Percentiles rank a stretch among this genome's conserved stretches.
Conservation (phyloP, 768 basidiomycete genomes). For the Xanthoconium stramineum region DNA sequence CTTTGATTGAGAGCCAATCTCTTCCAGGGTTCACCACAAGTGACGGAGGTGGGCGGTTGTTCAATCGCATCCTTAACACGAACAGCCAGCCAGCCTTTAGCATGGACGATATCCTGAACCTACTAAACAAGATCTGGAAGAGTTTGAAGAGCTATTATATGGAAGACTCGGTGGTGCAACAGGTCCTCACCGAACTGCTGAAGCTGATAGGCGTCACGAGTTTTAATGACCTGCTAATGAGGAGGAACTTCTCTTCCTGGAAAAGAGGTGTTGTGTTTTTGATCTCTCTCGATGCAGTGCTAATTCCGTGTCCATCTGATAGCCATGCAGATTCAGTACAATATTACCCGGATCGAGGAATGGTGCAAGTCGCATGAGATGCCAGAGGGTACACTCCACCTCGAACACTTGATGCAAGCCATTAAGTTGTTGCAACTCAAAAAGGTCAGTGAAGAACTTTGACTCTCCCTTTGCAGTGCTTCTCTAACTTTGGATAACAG, state of each 20-base stretch:
- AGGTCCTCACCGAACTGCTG: slow-evolving; percentile 90
- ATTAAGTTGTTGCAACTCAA: slow-evolving; percentile 97
- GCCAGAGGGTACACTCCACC: slow-evolving; percentile 96
- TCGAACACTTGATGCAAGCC: slow-evolving; percentile 99
- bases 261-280: slow-evolving; percentile 73
- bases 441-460: slow-evolving; percentile 57
- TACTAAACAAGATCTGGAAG: slow-evolving; percentile 98
- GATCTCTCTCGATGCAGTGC: neutral
- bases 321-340: slow-evolving; percentile 99
- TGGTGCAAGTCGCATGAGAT: slow-evolving; percentile 99
- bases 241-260: slow-evolving; percentile 99
- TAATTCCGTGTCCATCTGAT: slow-evolving; percentile 3
- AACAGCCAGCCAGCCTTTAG: slow-evolving; percentile 87
- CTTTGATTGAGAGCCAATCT: slow-evolving; percentile 95
- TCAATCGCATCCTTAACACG: slow-evolving; percentile 87
- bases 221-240: slow-evolving; percentile 98
- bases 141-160: slow-evolving; percentile 97
- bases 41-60: slow-evolving; percentile 89
- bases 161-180: slow-evolving; percentile 95
- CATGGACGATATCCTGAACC: slow-evolving; percentile 97
- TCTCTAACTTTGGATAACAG: slow-evolving; percentile 36
- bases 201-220: slow-evolving; percentile 95
- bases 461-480: slow-evolving; percentile 3
- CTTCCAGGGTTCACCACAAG: slow-evolving; percentile 96
- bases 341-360: slow-evolving; percentile 95